These are phyloP conservation scores for Talaromyces sp. DNA, from an alignment of 2,329 filamentous ascomycete genomes.

Conservation along the genomic window DNA sequence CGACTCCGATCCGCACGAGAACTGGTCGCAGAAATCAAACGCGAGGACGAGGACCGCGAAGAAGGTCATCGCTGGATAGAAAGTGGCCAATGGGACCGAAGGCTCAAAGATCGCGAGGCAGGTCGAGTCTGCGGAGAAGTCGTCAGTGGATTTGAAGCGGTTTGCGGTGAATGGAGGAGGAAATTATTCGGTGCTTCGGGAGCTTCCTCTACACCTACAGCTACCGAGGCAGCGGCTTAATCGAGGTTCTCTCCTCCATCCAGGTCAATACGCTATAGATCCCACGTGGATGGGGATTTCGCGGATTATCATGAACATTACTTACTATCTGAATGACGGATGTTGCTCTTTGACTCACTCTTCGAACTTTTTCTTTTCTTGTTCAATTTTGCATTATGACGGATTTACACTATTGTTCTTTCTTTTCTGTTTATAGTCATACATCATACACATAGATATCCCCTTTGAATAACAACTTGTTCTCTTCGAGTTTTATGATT, in stretches of 20 bases:
- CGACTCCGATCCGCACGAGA: conserved; percentile 77
- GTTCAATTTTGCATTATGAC: neutral
- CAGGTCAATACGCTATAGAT: neutral
- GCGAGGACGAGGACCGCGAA: conserved; percentile 75
- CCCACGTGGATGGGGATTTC: too few relatives aligned
- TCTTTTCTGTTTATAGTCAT: neutral
- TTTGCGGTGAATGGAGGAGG: conserved; percentile 78
- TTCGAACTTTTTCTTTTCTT: neutral
- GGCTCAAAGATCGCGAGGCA: conserved; percentile 71
- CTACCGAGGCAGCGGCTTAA: conserved; percentile 25
- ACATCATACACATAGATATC: conserved; percentile 12
- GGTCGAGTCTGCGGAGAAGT: conserved; percentile 80
- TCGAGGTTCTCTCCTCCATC: neutral
- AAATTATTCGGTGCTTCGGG: conserved; percentile 54
- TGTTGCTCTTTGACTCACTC: neutral
- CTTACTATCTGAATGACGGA: conserved; percentile 1
- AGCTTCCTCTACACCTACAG: conserved; percentile 23
- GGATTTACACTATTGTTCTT: neutral
- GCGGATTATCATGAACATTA: neutral
- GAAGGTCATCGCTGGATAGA: conserved; percentile 78
- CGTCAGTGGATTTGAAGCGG: conserved; percentile 84
- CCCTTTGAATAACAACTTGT: neutral
- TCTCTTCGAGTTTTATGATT: neutral
- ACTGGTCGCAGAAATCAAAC: conserved; percentile 75
- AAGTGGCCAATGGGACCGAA: conserved; percentile 75